Evolutionary conservation across 2,329 filamentous ascomycete species (phyloP).

Genomic region (Sporothrix pseudoabietina): DNA sequence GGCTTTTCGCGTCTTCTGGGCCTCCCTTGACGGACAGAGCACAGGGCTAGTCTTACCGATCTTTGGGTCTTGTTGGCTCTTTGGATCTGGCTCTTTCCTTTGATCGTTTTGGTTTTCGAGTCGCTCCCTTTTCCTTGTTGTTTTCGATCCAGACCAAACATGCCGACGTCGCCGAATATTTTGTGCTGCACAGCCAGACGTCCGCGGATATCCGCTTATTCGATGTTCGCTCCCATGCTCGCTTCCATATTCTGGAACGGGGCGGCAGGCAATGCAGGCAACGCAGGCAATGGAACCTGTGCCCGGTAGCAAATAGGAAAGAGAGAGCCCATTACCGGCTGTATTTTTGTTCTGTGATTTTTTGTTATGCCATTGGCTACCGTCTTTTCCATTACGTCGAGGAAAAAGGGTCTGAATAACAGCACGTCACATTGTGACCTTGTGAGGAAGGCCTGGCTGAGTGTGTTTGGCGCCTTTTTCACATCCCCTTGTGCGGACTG

Average conservation of each 20-base stretch:
- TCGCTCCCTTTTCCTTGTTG: neutral
- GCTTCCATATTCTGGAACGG: neutral
- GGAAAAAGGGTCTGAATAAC: constrained; percentile 1
- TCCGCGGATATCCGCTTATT: neutral
- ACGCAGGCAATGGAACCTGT: neutral
- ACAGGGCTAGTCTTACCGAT: neutral
- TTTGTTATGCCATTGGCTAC: constrained; percentile 22
- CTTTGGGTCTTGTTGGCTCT: neutral
- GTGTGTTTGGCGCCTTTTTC: neutral
- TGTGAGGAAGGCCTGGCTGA: neutral
- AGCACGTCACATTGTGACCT: neutral
- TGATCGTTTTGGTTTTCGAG: neutral
- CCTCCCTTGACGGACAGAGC: constrained; percentile 7
- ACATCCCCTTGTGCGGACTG: neutral
- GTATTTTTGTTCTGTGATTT: constrained; percentile 14
- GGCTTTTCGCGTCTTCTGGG: neutral
- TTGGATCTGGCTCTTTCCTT: neutral
- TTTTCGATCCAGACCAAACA: neutral
- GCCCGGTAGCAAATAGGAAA: constrained; percentile 6
- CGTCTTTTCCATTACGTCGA: neutral
- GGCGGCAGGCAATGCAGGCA: constrained; percentile 14
- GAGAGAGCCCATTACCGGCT: neutral
- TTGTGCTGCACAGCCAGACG: neutral
- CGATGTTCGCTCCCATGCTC: neutral
- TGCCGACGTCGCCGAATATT: constrained; percentile 10